These are phyloP conservation scores for Ilyonectria destructans DNA, from an alignment of 2,329 filamentous ascomycete genomes.

Conservation along the genomic window DNA sequence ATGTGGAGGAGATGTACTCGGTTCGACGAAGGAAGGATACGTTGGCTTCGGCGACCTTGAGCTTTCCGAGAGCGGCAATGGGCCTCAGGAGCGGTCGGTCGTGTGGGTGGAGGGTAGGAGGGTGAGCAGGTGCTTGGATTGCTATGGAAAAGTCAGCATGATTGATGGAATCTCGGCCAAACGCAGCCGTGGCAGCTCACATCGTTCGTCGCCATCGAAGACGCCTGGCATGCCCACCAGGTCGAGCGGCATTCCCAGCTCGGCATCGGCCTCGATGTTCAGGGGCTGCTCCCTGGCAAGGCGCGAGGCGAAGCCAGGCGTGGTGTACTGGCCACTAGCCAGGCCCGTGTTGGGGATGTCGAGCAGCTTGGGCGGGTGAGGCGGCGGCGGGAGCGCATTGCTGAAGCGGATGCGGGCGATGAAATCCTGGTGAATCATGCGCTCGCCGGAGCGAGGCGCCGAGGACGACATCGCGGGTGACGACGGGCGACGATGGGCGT, in stretches of 20 bases:
- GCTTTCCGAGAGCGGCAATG: slow-evolving; percentile 88
- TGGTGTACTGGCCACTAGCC: slow-evolving; percentile 89
- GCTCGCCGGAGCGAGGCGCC: slow-evolving; percentile 64
- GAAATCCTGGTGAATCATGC: slow-evolving; percentile 91
- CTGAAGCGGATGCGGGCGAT: slow-evolving; percentile 96
- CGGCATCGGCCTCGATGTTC: slow-evolving; percentile 97
- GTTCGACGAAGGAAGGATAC: slow-evolving; percentile 96
- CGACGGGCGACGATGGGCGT: slow-evolving; percentile 34
- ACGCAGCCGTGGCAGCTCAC: slow-evolving; percentile 64
- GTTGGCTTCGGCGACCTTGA: slow-evolving; percentile 80
- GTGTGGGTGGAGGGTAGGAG: slow-evolving; percentile 83
- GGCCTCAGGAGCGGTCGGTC: slow-evolving; percentile 89
- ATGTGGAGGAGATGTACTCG: slow-evolving; percentile 87
- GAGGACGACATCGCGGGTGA: slow-evolving; percentile 43
- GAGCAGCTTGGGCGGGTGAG: slow-evolving; percentile 95
- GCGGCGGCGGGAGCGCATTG: slow-evolving; percentile 94
- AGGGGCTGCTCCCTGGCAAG: slow-evolving; percentile 92
- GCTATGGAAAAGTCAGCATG: slow-evolving; percentile 65
- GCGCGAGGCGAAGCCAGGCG: slow-evolving; percentile 89
- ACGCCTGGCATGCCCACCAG: slow-evolving; percentile 94
- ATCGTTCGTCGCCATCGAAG: slow-evolving; percentile 95
- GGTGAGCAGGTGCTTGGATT: slow-evolving; percentile 83
- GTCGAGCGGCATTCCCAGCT: slow-evolving; percentile 97
- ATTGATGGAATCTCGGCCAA: background rate
- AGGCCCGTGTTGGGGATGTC: slow-evolving; percentile 96